Conservation (phyloP, 176 grass and related monocot species). For the Phragmites australis region DNA sequence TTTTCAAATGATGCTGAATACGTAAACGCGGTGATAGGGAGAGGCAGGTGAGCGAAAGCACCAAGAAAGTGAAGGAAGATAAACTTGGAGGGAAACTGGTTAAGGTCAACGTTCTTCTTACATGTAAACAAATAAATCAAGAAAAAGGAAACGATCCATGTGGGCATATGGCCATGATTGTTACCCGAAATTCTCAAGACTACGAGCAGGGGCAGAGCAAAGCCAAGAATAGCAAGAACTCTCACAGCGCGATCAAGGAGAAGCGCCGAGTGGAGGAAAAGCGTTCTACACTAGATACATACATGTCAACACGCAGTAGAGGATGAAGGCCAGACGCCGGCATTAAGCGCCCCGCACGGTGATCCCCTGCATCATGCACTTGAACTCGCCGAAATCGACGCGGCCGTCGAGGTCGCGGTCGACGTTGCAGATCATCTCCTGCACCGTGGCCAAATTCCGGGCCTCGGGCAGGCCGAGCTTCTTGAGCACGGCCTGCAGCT, state of each 20-base stretch:
- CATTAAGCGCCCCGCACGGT: slow-evolving; percentile 61
- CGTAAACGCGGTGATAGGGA: background rate
- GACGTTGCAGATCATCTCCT: slow-evolving; percentile 94
- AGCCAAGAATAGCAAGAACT: slow-evolving; percentile 35
- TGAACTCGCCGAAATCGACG: slow-evolving; percentile 95
- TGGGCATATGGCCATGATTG: background rate
- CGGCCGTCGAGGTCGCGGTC: slow-evolving; percentile 74
- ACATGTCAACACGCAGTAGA: slow-evolving; percentile 31
- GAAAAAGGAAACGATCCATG: background rate
- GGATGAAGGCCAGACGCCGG: background rate
- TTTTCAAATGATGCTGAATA: slow-evolving; percentile 7
- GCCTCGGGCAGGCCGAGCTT: slow-evolving; percentile 88
- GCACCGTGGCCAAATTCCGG: slow-evolving; percentile 58
- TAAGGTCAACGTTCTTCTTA: slow-evolving; percentile 36
- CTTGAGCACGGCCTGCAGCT: slow-evolving; percentile 86
- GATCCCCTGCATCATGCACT: slow-evolving; percentile 93
- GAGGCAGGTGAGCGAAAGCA: slow-evolving; percentile 15
- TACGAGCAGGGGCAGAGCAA: slow-evolving; percentile 15
- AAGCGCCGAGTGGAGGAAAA: background rate
- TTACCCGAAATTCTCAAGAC: slow-evolving; percentile 9
- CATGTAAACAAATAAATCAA: slow-evolving; percentile 4
- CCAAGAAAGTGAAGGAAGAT: slow-evolving; percentile 25
- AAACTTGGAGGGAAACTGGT: slow-evolving; percentile 18
- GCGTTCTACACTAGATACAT: slow-evolving; percentile 27
- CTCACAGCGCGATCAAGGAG: slow-evolving; percentile 27